phyloP scores from a whole-genome alignment of 495 filamentous ascomycete genomes.

The Daldinia bambusicola region DNA sequence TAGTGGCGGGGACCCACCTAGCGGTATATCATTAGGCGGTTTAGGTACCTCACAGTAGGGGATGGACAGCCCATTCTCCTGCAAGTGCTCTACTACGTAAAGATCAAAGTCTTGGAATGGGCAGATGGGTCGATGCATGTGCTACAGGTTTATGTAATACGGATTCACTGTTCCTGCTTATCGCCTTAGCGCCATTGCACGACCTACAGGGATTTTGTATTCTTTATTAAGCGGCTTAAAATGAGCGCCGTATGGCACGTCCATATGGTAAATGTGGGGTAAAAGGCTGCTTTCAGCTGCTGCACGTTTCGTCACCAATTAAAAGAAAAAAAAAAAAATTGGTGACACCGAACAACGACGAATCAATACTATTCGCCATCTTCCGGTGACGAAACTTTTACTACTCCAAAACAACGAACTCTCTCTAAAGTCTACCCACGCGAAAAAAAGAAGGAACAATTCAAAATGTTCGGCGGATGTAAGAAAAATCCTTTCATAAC shows the following conservation, averaged over 20 bases:
- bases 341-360: constrained; percentile 12
- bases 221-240: constrained; percentile 42
- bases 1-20: constrained; percentile 24
- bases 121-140: constrained; percentile 18
- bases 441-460: constrained; percentile 1
- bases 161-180: constrained; percentile 15
- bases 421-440: neutral
- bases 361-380: constrained; percentile 7
- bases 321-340: constrained; percentile 3
- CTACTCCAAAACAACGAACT: constrained; percentile 16
- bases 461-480: constrained; percentile 62
- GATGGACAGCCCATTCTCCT: neutral
- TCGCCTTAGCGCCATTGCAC: constrained; percentile 21
- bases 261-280: constrained; percentile 11
- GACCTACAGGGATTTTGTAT: constrained; percentile 6
- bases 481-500: constrained; percentile 27
- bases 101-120: constrained; percentile 16
- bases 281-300: constrained; percentile 27
- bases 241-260: constrained; percentile 9
- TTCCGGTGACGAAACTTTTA: constrained; percentile 1
- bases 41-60: neutral
- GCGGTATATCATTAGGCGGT: constrained; percentile 13
- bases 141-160: constrained; percentile 28
- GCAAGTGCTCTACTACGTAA: neutral
- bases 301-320: constrained; percentile 34